These are phyloP conservation scores for Aspergillus pseudoglaucus DNA, from an alignment of 2,329 filamentous ascomycete species.

Conservation along the genomic window DNA sequence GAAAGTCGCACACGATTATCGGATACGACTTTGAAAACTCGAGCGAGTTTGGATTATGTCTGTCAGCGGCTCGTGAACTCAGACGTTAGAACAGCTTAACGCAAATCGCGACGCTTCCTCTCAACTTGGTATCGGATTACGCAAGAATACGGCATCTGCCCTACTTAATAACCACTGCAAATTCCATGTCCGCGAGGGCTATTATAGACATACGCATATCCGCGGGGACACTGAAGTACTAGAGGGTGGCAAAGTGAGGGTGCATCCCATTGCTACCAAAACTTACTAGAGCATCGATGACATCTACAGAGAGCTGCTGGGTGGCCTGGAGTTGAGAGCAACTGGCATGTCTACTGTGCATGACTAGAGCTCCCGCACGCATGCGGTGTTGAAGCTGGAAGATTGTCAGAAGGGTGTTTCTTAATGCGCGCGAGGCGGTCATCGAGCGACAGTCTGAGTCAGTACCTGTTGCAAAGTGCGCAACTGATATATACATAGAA, in stretches of 20 bases:
- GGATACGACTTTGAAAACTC: slow-evolving; percentile 36
- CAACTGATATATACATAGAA: slow-evolving; percentile 36
- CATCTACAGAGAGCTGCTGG: slow-evolving; percentile 21
- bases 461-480: slow-evolving; percentile 40
- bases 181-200: slow-evolving; percentile 38
- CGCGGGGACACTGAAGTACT: slow-evolving; percentile 39
- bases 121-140: slow-evolving; percentile 33
- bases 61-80: slow-evolving; percentile 29
- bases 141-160: slow-evolving; percentile 38
- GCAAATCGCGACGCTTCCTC: not conserved
- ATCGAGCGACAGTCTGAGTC: slow-evolving; percentile 40
- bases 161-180: slow-evolving; percentile 33
- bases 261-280: slow-evolving; percentile 29
- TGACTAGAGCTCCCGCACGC: slow-evolving; percentile 41
- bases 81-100: slow-evolving; percentile 22
- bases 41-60: slow-evolving; percentile 31
- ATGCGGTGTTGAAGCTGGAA: slow-evolving; percentile 42
- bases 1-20: slow-evolving; percentile 39
- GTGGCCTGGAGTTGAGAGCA: slow-evolving; percentile 24
- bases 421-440: slow-evolving; percentile 33
- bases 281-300: slow-evolving; percentile 30
- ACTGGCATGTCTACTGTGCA: slow-evolving; percentile 37
- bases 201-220: slow-evolving; percentile 36
- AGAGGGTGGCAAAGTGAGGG: slow-evolving; percentile 36
- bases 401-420: slow-evolving; percentile 30